Evolutionary conservation across 2,329 filamentous ascomycete genomes (phyloP).

Genomic region (Paracoccidioides brasiliensis): DNA sequence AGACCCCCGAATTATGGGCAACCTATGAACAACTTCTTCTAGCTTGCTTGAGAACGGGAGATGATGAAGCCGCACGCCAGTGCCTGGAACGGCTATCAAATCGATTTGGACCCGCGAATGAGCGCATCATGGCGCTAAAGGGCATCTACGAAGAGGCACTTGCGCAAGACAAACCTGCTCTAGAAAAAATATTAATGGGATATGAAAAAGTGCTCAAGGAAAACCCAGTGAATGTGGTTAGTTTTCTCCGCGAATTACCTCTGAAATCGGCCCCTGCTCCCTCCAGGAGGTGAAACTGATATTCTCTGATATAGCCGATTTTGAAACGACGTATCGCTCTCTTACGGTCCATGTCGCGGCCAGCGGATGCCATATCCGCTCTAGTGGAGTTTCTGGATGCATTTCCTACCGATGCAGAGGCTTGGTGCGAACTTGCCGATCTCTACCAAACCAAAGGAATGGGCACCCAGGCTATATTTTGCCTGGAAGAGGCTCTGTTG

Average conservation of each 20-base stretch:
- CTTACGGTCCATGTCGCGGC: conserved; percentile 57
- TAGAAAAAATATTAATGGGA: conserved; percentile 58
- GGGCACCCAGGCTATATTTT: conserved; percentile 72
- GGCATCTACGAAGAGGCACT: conserved; percentile 77
- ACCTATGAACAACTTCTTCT: conserved; percentile 78
- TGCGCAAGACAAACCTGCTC: conserved; percentile 50
- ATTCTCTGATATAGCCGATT: conserved; percentile 47
- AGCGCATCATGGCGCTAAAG: conserved; percentile 69
- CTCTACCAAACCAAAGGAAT: conserved; percentile 69
- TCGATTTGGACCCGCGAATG: conserved; percentile 74
- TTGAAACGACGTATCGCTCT: conserved; percentile 74
- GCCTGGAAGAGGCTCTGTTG: conserved; percentile 79
- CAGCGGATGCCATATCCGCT: conserved; percentile 58
- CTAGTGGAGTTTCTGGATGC: conserved; percentile 66
- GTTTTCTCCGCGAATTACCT: neutral
- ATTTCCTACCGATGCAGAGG: conserved; percentile 79
- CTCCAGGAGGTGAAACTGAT: neutral
- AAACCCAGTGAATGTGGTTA: conserved; percentile 66
- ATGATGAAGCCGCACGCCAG: conserved; percentile 62
- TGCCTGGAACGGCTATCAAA: conserved; percentile 62
- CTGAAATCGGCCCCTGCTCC: no score
- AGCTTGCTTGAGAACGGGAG: conserved; percentile 69
- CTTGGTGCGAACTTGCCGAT: conserved; percentile 84
- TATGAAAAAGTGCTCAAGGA: conserved; percentile 65
- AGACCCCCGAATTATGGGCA: conserved; percentile 70